Evolutionary conservation across 176 grass and related monocot genomes (phyloP), one percentile per base, ranked within the genome.

Genomic region (Musa schizocarpa): DNA sequence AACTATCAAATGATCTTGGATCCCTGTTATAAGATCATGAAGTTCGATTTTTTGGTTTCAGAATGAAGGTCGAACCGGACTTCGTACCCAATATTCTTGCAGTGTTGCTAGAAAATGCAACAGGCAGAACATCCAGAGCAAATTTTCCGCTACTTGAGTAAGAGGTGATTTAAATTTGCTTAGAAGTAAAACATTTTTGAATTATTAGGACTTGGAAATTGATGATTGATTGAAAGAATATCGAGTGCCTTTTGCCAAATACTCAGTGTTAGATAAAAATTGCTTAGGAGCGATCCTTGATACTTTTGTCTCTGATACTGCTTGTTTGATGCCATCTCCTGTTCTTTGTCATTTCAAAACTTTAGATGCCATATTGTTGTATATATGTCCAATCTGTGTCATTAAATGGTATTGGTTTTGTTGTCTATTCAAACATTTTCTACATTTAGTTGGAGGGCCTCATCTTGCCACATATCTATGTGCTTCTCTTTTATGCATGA

Each of bases 1-100:
- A 88, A 76, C 82, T 99, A 22, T 92, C 86, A 76, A 92, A 93
- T 82, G 96, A 89, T 77, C 85, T 92, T 77, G 91, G 96, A 78
- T 86, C 82, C 51, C 84, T 92, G 64, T 92, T 77, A 83, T 72
- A 55, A 75, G 34, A 75, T n/a, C 11, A 52, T 26, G 1, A 55
- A 72, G 53, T 78, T 52, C 22, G 58, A 76, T 50, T 65, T 16
- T 63, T 73, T 13, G 34, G 16, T 52, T 49, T 76, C 55, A 74
- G 19, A 49, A 73, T 50, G 72, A 85, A 75, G 80, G 80, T 54
- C 77, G 67, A 64, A 8, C 76, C 70, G 74, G 75, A 81, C 74
- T 53, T 68, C 50, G 25, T 63, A n/a, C n/a, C 22, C 53, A 74
- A 19, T 70, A 22, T 48, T 3, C 10, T 22, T 74, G n/a, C 29